Base-by-base conservation (phyloP, 345 rosid species). In the Citrus medica region DNA sequence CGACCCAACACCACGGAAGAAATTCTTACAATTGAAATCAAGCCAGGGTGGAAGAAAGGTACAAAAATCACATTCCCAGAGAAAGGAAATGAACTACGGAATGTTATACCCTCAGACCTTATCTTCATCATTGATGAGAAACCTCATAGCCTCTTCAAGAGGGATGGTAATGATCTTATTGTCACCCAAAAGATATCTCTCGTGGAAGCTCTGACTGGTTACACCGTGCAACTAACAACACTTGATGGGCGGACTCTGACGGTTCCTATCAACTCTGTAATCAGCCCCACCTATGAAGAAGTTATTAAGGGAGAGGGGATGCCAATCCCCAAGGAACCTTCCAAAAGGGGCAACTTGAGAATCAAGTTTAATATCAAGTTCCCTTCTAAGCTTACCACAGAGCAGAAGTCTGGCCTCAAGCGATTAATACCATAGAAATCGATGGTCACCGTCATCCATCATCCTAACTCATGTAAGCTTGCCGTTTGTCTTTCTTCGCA, bases 41-140 rank as follows among this genome's bases (percentile, higher is more conserved):
- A 89, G 88, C 95, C 93, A 0, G 98, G 98, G 30, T 92, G 98
- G 95, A 93, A 93, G 81, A 94, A 91, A 83, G 98, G 98, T 56
- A 93, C 97, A 16, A 95, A 92, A 82, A 87, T 93, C 51, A 95
- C 95, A 4, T 95, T 92, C 80, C 88, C 87, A 1, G 90, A 86
- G 73, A 95, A 93, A 81, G 98, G 98, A 61, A 90, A 92, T 59
- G 95, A 93, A 77, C 90, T 85, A 19, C 88, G 89, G 1, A 94
- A 93, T 25, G 70, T 87, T 74, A 80, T 88, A 68, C 92, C 98
- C 28, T 85, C 97, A 0, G 95, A 94, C 71, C 90, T 94, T 0
- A 79, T 91, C 48, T 93, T 94, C 83, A 89, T 93, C 24, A 79
- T 94, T 6, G 97, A 94, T 8, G 98, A 94, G 87, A 94, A 93